These are phyloP conservation scores for Calendula officinalis DNA, from an alignment of 129 eudicot species.

Conservation along the genomic window DNA sequence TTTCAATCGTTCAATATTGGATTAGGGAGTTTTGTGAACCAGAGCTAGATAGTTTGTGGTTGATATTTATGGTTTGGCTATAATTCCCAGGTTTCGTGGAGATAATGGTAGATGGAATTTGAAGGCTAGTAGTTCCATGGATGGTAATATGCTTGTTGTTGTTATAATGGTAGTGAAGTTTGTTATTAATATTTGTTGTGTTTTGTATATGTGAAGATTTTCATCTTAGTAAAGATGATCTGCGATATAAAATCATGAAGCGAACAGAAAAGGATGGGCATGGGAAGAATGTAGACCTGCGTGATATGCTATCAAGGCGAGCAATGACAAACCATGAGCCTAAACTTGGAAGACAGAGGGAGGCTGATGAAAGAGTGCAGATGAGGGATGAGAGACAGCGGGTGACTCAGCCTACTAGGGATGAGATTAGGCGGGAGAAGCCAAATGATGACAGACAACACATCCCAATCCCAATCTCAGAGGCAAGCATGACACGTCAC, in stretches of 20 bases:
- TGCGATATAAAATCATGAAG: slow-evolving; percentile 75
- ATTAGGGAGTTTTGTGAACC: slow-evolving; percentile 1
- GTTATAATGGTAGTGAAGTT: background rate
- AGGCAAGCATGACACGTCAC: slow-evolving; percentile 34
- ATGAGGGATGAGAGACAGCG: slow-evolving; percentile 40
- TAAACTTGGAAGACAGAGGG: slow-evolving; percentile 30
- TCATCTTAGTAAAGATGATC: slow-evolving; percentile 63
- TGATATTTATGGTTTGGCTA: slow-evolving; percentile 11
- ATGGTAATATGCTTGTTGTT: slow-evolving; percentile 52
- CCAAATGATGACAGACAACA: slow-evolving; percentile 35
- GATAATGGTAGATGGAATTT: slow-evolving; percentile 38
- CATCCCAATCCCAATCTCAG: slow-evolving; percentile 34
- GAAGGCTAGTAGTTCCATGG: slow-evolving; percentile 31
- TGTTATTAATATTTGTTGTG: slow-evolving; percentile 7
- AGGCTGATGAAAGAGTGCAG: slow-evolving; percentile 29
- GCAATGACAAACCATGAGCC: slow-evolving; percentile 37
- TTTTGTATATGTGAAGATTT: slow-evolving; percentile 38
- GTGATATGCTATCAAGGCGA: slow-evolving; percentile 67
- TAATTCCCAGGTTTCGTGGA: slow-evolving; percentile 51
- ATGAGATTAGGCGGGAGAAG: slow-evolving; percentile 36
- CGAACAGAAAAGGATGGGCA: slow-evolving; percentile 41
- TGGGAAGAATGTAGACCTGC: slow-evolving; percentile 51
- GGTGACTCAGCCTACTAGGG: slow-evolving; percentile 23
- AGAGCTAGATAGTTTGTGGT: background rate
- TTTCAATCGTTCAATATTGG: background rate